Percentiles rank a stretch among this genome's conserved stretches.
These are phyloP conservation scores for Cutaneotrichosporon spelunceum DNA, from an alignment of 1,284 basidiomycete species.

Conservation along the genomic window DNA sequence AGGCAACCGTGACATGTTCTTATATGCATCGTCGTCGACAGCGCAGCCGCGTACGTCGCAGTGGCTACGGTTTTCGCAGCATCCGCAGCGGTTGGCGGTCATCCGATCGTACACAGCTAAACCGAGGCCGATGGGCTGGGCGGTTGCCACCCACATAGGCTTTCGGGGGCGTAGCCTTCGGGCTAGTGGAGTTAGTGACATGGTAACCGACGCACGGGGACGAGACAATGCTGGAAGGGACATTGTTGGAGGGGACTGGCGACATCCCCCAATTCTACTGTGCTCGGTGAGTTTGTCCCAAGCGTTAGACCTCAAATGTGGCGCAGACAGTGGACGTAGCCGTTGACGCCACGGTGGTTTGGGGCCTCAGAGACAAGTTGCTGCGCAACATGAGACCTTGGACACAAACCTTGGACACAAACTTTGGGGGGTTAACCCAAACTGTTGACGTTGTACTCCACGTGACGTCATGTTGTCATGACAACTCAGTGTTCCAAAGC, in stretches of 20 bases:
- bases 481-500: not conserved
- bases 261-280: conserved; percentile 1
- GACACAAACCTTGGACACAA: too few relatives aligned
- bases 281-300: not conserved
- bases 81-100: not conserved
- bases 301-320: too few relatives aligned
- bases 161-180: not conserved
- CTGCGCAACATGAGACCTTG: not conserved
- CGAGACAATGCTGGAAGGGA: not conserved
- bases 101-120: not conserved
- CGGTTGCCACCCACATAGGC: not conserved
- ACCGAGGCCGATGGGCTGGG: not conserved
- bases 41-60: not conserved
- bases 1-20: not conserved
- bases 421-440: not conserved
- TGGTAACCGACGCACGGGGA: not conserved
- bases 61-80: not conserved
- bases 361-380: not conserved
- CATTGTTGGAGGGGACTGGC: conserved; percentile 1
- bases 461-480: conserved; percentile 6
- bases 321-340: not conserved
- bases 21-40: not conserved
- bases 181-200: not conserved
- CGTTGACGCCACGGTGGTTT: not conserved
- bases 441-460: not conserved